A percentile compares a stretch with the other conserved stretches of the same genome.
Evolutionary conservation across 2,329 filamentous ascomycete species (phyloP).

Genomic region (Waltergamsia citrina): DNA sequence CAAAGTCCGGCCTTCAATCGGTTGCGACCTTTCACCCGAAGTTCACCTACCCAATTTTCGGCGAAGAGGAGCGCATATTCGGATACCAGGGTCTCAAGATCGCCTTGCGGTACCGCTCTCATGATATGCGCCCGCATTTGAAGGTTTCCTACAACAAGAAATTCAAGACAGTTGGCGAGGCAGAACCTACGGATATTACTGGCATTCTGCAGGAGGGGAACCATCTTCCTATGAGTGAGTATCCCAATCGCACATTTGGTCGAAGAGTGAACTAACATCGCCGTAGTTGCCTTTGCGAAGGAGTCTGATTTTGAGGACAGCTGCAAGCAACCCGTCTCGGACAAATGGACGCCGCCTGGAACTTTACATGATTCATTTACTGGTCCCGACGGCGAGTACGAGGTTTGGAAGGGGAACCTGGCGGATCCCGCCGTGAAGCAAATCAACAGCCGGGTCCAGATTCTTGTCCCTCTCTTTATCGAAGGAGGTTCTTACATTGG

Average conservation of each 20-base stretch:
- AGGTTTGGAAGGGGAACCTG: conserved; percentile 77
- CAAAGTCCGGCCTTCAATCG: conserved; percentile 39
- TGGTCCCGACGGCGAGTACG: conserved; percentile 55
- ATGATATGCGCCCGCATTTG: conserved; percentile 71
- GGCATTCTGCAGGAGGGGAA: conserved; percentile 51
- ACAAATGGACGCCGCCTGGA: conserved; percentile 64
- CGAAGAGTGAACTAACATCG: not conserved
- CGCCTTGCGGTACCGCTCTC: conserved; percentile 55
- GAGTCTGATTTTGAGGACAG: conserved; percentile 51
- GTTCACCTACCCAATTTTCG: conserved; percentile 89
- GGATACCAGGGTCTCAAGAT: conserved; percentile 79
- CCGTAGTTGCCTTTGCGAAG: conserved; percentile 56
- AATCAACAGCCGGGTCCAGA: conserved; percentile 71
- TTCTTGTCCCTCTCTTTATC: conserved; percentile 79
- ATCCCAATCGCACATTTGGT: not conserved
- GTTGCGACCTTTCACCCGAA: conserved; percentile 68
- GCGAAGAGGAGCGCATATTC: conserved; percentile 85
- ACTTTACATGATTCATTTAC: conserved; percentile 56
- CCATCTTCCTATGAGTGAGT: conserved; percentile 59
- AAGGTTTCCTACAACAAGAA: conserved; percentile 63
- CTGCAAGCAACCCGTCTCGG: conserved; percentile 29
- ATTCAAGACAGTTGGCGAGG: conserved; percentile 58
- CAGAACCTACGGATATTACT: conserved; percentile 59
- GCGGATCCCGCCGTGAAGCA: conserved; percentile 59
- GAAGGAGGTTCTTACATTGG: conserved; percentile 79